A percentile compares a stretch with the other conserved stretches of the same genome.
Evolutionary conservation across 805 yeast genomes (phyloP).

Genomic region (Isabelozyma pseudorhagii): DNA sequence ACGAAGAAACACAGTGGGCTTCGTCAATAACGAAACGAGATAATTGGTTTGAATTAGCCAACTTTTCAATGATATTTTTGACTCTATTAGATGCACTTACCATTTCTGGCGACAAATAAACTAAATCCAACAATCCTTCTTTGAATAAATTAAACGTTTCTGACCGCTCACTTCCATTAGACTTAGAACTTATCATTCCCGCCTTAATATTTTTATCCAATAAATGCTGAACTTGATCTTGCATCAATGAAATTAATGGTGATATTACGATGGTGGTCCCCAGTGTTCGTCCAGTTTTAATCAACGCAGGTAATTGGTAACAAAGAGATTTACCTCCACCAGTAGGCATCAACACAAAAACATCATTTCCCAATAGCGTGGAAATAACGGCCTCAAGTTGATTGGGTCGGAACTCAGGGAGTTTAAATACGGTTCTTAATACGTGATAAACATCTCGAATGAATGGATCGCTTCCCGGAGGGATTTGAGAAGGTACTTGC

Average conservation of each 20-base stretch:
- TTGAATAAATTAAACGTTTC: conserved; percentile 60
- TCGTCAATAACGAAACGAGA: conserved; percentile 94
- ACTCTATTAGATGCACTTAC: conserved; percentile 71
- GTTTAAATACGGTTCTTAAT: conserved; percentile 57
- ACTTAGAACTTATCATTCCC: conserved; percentile 83
- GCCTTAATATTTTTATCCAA: conserved; percentile 67
- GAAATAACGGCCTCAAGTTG: conserved; percentile 86
- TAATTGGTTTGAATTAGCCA: conserved; percentile 54
- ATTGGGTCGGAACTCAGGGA: conserved; percentile 69
- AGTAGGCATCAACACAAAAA: conserved; percentile 95
- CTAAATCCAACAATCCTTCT: conserved; percentile 66
- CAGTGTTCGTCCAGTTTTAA: conserved; percentile 64
- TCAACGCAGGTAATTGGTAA: conserved; percentile 90
- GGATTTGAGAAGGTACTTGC: conserved; percentile 9
- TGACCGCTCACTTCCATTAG: conserved; percentile 58
- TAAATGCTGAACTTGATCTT: conserved; percentile 90
- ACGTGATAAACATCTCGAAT: conserved; percentile 62
- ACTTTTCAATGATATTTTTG: conserved; percentile 54
- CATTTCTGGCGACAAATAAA: conserved; percentile 95
- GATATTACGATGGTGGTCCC: conserved; percentile 93
- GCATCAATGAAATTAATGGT: conserved; percentile 94
- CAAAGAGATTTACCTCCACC: conserved; percentile 98
- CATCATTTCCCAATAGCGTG: conserved; percentile 74
- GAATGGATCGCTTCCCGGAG: conserved; percentile 50
- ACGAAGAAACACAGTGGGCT: conserved; percentile 96